Conservation (phyloP, 441 rosid genomes). For the Biscutella laevigata region DNA sequence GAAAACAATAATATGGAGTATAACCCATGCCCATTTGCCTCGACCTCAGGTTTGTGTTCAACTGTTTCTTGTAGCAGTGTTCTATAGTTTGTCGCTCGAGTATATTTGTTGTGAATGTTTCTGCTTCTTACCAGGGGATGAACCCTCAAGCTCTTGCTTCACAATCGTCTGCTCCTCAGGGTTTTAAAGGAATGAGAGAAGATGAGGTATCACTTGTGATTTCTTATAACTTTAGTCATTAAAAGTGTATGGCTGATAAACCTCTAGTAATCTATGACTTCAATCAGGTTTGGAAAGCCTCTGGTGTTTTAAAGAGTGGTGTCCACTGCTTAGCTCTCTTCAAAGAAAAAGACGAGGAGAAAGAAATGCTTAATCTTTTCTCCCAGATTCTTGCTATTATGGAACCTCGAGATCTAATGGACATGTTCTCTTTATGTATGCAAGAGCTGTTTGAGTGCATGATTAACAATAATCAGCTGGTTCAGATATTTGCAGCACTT, state of each 20-base stretch:
- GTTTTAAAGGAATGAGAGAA: constrained; percentile 93
- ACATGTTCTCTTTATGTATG: constrained; percentile 98
- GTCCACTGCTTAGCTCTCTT: constrained; percentile 95
- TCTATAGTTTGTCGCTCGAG: constrained; percentile 4
- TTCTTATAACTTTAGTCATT: constrained; percentile 1
- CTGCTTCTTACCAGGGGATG: constrained; percentile 51
- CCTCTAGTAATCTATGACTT: constrained; percentile 25
- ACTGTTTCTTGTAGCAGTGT: constrained; percentile 3
- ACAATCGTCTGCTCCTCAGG: constrained; percentile 53
- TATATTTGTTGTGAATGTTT: constrained; percentile 33
- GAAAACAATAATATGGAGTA: constrained; percentile 98
- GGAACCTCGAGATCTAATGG: constrained; percentile 99
- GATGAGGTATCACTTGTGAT: constrained; percentile 68
- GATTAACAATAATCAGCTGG: constrained; percentile 80
- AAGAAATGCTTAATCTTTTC: constrained; percentile 81
- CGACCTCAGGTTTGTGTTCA: constrained; percentile 72
- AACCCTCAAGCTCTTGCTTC: constrained; percentile 66
- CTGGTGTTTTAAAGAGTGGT: constrained; percentile 95
- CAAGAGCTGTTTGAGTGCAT: constrained; percentile 98
- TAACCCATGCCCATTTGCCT: constrained; percentile 95
- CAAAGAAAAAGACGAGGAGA: constrained; percentile 98
- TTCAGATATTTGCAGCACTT: constrained; percentile 86
- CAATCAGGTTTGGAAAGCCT: constrained; percentile 88
- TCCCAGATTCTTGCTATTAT: constrained; percentile 90
- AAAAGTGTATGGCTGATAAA: background rate